A percentile compares a stretch with the other conserved stretches of the same genome.
phyloP scores from a whole-genome alignment of 805 yeast species.

The Tetrapisispora phaffii region DNA sequence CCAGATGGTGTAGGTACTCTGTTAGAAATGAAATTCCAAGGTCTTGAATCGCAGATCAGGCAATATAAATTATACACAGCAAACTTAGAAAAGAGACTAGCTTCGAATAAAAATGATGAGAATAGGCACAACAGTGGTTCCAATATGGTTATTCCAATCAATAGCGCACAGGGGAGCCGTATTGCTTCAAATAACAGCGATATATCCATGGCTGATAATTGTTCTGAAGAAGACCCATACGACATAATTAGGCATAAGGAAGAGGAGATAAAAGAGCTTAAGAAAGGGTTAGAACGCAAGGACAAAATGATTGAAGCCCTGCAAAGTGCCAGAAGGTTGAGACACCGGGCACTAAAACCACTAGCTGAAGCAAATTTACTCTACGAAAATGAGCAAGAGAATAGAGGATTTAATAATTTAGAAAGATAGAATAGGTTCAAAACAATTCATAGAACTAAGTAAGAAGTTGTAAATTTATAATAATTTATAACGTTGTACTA shows the following conservation, averaged over 20 bases:
- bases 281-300: constrained; percentile 55
- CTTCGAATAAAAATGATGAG: constrained; percentile 10
- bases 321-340: constrained; percentile 51
- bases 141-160: background rate
- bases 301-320: constrained; percentile 71
- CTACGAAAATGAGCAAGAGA: background rate
- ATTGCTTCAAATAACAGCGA: background rate
- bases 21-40: constrained; percentile 22
- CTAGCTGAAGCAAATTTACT: background rate
- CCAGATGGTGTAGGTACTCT: constrained; percentile 36
- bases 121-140: constrained; percentile 4
- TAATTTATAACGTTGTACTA: too few relatives aligned
- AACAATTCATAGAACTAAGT: background rate
- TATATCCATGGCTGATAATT: background rate
- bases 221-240: background rate
- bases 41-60: constrained; percentile 24
- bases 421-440: background rate
- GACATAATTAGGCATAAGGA: constrained; percentile 27
- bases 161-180: background rate
- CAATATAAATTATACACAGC: constrained; percentile 22
- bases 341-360: constrained; percentile 32
- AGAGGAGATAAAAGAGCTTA: constrained; percentile 58
- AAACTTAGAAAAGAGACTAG: constrained; percentile 12
- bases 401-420: too few relatives aligned
- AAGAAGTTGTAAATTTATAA: too few relatives aligned